These are phyloP conservation scores for Oehlia diaphana DNA, from an alignment of 192 early-diverging fungal genomes.

Conservation along the genomic window DNA sequence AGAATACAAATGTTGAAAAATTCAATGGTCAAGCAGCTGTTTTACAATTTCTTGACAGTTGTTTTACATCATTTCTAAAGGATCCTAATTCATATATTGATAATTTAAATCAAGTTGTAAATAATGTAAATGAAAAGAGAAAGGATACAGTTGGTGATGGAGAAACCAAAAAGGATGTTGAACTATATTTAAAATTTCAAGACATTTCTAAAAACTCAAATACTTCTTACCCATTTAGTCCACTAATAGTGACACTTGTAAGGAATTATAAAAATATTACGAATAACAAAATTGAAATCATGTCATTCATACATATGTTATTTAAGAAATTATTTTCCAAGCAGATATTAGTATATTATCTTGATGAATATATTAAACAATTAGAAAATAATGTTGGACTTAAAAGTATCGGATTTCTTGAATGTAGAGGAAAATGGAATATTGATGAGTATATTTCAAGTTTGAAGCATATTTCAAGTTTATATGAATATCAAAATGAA, in stretches of 20 bases:
- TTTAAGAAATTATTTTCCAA: constrained; percentile 37
- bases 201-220: constrained; percentile 23
- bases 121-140: constrained; percentile 36
- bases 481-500: neutral
- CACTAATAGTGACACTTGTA: constrained; percentile 46
- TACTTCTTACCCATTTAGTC: constrained; percentile 49
- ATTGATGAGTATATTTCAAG: neutral
- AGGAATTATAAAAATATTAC: constrained; percentile 46
- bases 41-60: constrained; percentile 67
- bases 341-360: constrained; percentile 38
- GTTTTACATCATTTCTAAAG: constrained; percentile 56
- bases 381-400: constrained; percentile 30
- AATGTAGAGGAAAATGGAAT: neutral
- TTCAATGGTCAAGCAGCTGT: constrained; percentile 38
- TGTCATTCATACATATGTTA: constrained; percentile 39
- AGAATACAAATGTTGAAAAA: constrained; percentile 32
- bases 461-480: neutral
- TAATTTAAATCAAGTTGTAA: constrained; percentile 46
- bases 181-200: constrained; percentile 17
- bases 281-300: constrained; percentile 29
- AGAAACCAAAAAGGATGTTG: neutral
- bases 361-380: constrained; percentile 30
- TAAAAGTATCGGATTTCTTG: constrained; percentile 4
- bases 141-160: constrained; percentile 12
- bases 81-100: constrained; percentile 66